Base-by-base conservation (phyloP, 345 rosid species). In the Clarkia xantiana region DNA sequence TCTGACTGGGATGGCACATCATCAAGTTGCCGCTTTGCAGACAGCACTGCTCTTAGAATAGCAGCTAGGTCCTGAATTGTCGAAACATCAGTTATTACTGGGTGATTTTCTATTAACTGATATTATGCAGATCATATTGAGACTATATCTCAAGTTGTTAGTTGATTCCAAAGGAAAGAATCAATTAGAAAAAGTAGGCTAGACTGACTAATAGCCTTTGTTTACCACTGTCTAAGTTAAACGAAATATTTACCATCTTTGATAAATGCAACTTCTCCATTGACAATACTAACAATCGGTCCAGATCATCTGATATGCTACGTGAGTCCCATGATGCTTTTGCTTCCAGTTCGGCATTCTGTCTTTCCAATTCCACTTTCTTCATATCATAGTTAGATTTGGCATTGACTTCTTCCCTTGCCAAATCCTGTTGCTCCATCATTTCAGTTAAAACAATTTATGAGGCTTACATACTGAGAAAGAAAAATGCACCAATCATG, bases 1-100 rank as follows among this genome's bases (percentile, higher is more conserved):
- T 89, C 95, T 34, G 82, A 70, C 16, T 76, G 87, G 52, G 78
- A 72, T 51, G 97, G 87, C 42, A 72, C 71, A 48, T 85, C 77
- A 69, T 66, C 94, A 62, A 80, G 75, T 67, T 72, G 70, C 60
- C 69, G 66, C 70, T 72, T 89, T 56, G 80, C 47, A 2, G 79
- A 75, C 15, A 82, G 42, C 53, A 73, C 59, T 11, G 63, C 74
- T 66, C 81, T 72, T 43, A 78, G 71, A 17, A 40, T 71, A 46
- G 76, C 77, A 12, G 81, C 83, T 41, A 85, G 78, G 63, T 82
- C 95, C 97, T 89, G 64, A 52, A 23, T 43, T 1, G 14, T 50
- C 17, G 59, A 23, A 16, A 44, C 38, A 44, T 41, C 41, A n/a
- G 34, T 42, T 49, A 60, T 15, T 59, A 29, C 36, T 29, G 7